Evolutionary conservation across 2,329 filamentous ascomycete genomes (phyloP), one percentile per base, ranked within the genome.

Genomic region (Epicoccum nigrum): DNA sequence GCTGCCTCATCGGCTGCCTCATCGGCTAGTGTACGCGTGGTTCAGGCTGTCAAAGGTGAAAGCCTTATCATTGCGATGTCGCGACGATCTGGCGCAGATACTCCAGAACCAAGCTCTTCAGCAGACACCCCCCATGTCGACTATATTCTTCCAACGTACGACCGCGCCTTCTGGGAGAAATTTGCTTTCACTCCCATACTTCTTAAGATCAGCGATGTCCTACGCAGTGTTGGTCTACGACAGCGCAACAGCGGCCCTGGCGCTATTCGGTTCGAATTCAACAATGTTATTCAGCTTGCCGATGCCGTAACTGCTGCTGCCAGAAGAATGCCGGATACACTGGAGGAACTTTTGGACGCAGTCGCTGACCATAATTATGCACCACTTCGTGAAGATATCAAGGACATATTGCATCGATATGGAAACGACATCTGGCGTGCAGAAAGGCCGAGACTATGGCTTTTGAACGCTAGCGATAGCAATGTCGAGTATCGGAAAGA

Each of bases 221-320:
- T 51, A 11, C 43, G 31, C 21, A 15, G 25, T 12, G 42, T 51
- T n/a, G 49, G 49, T 11, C 42, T 51, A 4, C 38, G 37, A 27
- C 49, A 51, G n/a, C 13, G 19, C 19, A 51, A 51, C n/a, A 19
- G 4, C 15, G 44, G 42, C 19, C 38, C 37, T 13, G 45, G 45
- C 4, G 20, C 17, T n/a, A 20, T 34, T 20, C 8, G 20, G 4
- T 51, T 51, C 16, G 7, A 38, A 11, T 17, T 19, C 20, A 15
- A 38, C 5, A 21, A 21, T 16, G 31, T 41, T 4, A 30, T 34
- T 9, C n/a, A 38, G 27, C 43, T 51, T 42, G 31, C 49, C 21
- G 33, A 43, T 9, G 49, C 49, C 4, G 34, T 46, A 15, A 27
- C 23, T 9, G 37, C 37, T 11, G 42, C 28, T 8, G 7, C 15